These are phyloP conservation scores for Saturnispora kantuleensis DNA, from an alignment of 805 yeast genomes.

Conservation along the genomic window DNA sequence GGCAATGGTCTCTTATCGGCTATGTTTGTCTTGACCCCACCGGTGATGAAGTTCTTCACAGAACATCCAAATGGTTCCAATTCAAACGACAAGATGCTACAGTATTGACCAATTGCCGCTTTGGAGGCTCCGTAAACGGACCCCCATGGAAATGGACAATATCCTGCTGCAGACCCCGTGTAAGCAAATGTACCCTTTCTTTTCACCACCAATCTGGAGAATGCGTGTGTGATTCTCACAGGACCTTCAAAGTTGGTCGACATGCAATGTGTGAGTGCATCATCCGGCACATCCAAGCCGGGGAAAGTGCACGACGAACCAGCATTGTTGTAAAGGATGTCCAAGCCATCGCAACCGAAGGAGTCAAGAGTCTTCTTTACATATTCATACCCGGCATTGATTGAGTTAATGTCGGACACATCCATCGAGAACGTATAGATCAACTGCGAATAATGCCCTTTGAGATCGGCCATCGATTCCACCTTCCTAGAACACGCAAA, in stretches of 20 bases:
- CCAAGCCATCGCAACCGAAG: conserved; percentile 30
- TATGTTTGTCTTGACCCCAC: conserved; percentile 65
- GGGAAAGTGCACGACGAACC: conserved; percentile 52
- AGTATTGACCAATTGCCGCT: conserved; percentile 69
- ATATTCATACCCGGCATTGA: conserved; percentile 32
- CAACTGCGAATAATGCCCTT: conserved; percentile 28
- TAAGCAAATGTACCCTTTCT: conserved; percentile 62
- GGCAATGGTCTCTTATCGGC: conserved; percentile 58
- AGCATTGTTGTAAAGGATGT: conserved; percentile 64
- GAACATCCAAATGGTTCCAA: conserved; percentile 63
- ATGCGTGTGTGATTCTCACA: conserved; percentile 50
- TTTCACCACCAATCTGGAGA: conserved; percentile 34
- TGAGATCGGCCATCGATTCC: conserved; percentile 46
- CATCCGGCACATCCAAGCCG: conserved; percentile 51
- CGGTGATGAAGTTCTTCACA: conserved; percentile 62
- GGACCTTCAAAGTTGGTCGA: conserved; percentile 67
- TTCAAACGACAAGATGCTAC: conserved; percentile 53
- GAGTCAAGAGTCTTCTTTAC: conserved; percentile 22
- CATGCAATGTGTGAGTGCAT: conserved; percentile 39
- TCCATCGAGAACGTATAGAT: conserved; percentile 45
- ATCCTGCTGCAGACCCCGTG: conserved; percentile 65
- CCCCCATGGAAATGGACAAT: conserved; percentile 61
- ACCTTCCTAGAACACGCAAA: conserved; percentile 68
- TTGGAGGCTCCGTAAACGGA: conserved; percentile 58
- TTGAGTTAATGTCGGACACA: conserved; percentile 43